Evolutionary conservation across 371 early-diverging fungal genomes (phyloP), one percentile per base, ranked within the genome.

Genomic region (Mortierella sp.): DNA sequence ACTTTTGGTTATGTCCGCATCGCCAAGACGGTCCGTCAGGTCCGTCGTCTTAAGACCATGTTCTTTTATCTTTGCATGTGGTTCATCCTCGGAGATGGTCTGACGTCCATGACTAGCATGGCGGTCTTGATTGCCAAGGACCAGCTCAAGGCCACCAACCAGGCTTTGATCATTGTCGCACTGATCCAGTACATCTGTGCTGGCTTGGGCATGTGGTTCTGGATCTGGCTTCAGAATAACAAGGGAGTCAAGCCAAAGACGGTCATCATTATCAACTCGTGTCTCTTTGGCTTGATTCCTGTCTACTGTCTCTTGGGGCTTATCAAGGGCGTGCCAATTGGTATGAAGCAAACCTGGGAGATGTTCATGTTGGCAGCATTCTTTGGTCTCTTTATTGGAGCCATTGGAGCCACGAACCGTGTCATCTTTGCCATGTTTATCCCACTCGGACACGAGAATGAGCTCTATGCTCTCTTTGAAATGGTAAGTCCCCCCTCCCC

Each of bases 391-490:
- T 68, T 68, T 55, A 30, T 68, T 11, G 62, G 68, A 4, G 68
- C 68, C 25, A 68, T 68, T 4, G 46, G 61, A 14, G 46, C 68
- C 0, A 61, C 68, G 9, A 68, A 68, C 56, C 53, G 68, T 23
- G 68, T 68, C 68, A 61, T 68, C 11, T 68, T 68, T 48, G 60
- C 68, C 5, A 53, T 61, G 25, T 55, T 68, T 21, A 68, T 68
- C 25, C 68, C 68, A 2, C 29, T 68, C n/a, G 68, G 68, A 16
- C 68, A 68, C 23, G 68, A 68, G 62, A 68, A 68, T n/a, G 68
- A 68, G 37, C 46, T 68, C 11, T 68, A 68, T 21, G 62, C 68
- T 3, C 68, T 68, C 16, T 68, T 68, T 56, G 68, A 68, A 30
- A 68, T 68, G 68, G 60, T 60, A 47, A 7, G 29, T n/a, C n/a